Base-by-base conservation (phyloP, 1,139 yeast species). In the Suhomyces atakaporum region DNA sequence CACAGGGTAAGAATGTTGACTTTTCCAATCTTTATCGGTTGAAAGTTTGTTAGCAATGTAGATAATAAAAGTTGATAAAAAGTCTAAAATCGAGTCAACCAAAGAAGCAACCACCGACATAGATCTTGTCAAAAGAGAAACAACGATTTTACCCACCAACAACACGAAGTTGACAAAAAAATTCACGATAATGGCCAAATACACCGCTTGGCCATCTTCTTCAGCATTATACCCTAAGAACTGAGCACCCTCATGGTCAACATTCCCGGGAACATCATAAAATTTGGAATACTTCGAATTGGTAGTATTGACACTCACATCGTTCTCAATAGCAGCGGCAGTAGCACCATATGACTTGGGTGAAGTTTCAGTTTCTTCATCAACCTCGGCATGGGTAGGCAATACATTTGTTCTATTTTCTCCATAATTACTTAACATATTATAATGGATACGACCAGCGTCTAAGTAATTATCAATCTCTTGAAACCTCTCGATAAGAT, bases 71-170 rank as follows among this genome's bases (percentile, higher is more conserved):
- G 94, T 84, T 5, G 92, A 84, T 39, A 85, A 60, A 39, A 85
- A 81, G 54, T 85, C 95, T 44, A 85, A 69, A 0, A 80, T 66
- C 2, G 92, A 83, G 60, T 85, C 94, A 26, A 85, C 83, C 45
- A 85, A 71, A 1, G 94, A 84, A 0, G 95, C 95, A 33, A 84
- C 68, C 34, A 85, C 78, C 4, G 94, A 83, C 47, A 85, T 74
- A 7, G 94, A 85, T 50, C 69, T 73, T 2, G 92, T 82, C 49
- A 80, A 60, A 12, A 79, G 47, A 1, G 83, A 78, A n/a, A 83
- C 89, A 8, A 73, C 62, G 3, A 73, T 46, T 49, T 85, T 85
- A 2, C 88, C 92, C 3, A 73, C 39, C 34, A 85, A 63, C 38
- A 85, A 62, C 2, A 82, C 39, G 20, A 83, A 62, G 56, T 85